These are phyloP conservation scores for Coniochaeta sp. DNA, from an alignment of 2,329 filamentous ascomycete genomes.

Conservation along the genomic window DNA sequence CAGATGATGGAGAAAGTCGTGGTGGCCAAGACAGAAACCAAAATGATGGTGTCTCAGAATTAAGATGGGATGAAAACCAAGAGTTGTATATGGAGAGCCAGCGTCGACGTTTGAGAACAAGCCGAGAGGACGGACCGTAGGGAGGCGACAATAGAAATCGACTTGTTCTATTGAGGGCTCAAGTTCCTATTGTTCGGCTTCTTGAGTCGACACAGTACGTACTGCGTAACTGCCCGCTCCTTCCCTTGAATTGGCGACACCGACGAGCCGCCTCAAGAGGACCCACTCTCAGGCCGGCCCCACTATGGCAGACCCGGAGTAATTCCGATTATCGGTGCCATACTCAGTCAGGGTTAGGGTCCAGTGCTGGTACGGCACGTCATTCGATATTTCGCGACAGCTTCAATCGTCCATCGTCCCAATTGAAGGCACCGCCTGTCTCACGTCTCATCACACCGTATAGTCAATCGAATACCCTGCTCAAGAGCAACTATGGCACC, in stretches of 20 bases:
- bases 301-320: not conserved
- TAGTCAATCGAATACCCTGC: no score
- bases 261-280: not conserved
- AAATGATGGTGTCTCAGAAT: not conserved
- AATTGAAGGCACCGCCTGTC: no score
- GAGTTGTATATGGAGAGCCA: no score
- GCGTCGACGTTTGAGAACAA: no score
- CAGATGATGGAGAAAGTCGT: not conserved
- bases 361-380: not conserved
- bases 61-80: not conserved
- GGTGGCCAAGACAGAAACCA: not conserved
- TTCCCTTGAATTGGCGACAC: no score
- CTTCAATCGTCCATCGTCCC: not conserved
- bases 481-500: slow-evolving; percentile 5
- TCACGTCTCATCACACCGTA: no score
- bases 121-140: not conserved
- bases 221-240: no score
- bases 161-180: not conserved
- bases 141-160: no score
- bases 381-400: not conserved
- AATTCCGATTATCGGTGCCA: not conserved
- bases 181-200: not conserved
- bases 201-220: no score
- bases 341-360: no score
- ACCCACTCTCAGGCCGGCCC: not conserved